Evolutionary conservation across 805 yeast genomes (phyloP).

Genomic region (Candida adriatica): DNA sequence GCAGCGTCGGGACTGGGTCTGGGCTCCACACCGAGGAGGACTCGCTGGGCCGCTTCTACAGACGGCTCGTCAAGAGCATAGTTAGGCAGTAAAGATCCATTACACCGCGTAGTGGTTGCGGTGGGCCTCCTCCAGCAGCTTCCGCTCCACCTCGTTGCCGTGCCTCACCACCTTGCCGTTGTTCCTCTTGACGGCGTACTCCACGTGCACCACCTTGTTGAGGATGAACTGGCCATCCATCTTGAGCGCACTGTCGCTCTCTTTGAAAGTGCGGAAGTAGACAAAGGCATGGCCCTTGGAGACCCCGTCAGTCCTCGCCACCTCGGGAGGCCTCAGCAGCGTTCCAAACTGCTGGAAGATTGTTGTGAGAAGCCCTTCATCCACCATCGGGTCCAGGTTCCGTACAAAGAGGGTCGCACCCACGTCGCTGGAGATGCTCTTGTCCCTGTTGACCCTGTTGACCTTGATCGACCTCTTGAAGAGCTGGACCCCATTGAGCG

Average conservation of each 20-base stretch:
- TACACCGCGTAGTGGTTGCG: conserved; percentile 5
- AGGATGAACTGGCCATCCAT: conserved; percentile 65
- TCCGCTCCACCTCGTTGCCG: conserved; percentile 6
- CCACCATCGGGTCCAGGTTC: conserved; percentile 60
- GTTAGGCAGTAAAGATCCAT: background rate
- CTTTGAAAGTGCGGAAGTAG: conserved; percentile 53
- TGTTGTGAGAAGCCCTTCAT: conserved; percentile 44
- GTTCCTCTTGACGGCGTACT: conserved; percentile 17
- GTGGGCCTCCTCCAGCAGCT: conserved; percentile 5
- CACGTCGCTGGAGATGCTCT: conserved; percentile 27
- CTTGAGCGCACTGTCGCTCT: conserved; percentile 65
- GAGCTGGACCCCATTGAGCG: conserved; percentile 54
- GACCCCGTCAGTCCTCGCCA: conserved; percentile 39
- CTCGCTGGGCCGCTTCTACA: conserved; percentile 1
- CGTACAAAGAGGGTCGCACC: conserved; percentile 70
- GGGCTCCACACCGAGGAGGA: conserved; percentile 3
- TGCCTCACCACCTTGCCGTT: conserved; percentile 9
- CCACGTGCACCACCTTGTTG: conserved; percentile 54
- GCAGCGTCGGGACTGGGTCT: conserved; percentile 1
- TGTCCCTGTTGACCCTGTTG: conserved; percentile 33
- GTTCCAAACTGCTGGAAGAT: conserved; percentile 62
- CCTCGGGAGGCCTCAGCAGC: conserved; percentile 40
- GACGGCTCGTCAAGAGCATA: background rate
- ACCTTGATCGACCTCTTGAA: conserved; percentile 57
- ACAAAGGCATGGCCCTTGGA: conserved; percentile 60